These are phyloP conservation scores for Xylaria telfairii DNA, from an alignment of 495 filamentous ascomycete genomes.

Conservation along the genomic window DNA sequence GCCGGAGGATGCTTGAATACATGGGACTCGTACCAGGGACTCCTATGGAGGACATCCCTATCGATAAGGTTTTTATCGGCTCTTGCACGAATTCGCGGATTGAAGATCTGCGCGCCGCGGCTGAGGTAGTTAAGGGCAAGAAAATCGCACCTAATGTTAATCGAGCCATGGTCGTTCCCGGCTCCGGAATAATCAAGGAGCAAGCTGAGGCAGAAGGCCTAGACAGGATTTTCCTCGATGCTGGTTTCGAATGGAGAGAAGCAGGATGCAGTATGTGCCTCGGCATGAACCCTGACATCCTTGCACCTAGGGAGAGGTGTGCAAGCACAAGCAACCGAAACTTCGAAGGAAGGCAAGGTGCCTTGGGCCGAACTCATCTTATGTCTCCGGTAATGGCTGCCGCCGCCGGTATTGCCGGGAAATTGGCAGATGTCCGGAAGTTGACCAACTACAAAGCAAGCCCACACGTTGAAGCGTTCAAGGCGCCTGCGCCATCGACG, in stretches of 20 bases:
- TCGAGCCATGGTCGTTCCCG: slow-evolving; percentile 94
- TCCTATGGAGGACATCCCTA: slow-evolving; percentile 83
- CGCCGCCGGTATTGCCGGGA: slow-evolving; percentile 86
- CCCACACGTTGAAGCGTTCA: slow-evolving; percentile 52
- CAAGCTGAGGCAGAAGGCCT: slow-evolving; percentile 92
- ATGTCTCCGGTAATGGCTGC: slow-evolving; percentile 98
- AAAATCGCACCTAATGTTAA: slow-evolving; percentile 87
- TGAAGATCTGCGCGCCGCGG: slow-evolving; percentile 91
- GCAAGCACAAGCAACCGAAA: slow-evolving; percentile 97
- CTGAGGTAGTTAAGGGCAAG: slow-evolving; percentile 81
- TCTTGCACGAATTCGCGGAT: slow-evolving; percentile 98
- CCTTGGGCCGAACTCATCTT: slow-evolving; percentile 89
- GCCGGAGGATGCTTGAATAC: slow-evolving; percentile 85
- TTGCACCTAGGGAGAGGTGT: slow-evolving; percentile 91
- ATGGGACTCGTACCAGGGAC: slow-evolving; percentile 91
- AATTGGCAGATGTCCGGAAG: slow-evolving; percentile 88
- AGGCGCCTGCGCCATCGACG: slow-evolving; percentile 37
- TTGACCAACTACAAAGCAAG: slow-evolving; percentile 66
- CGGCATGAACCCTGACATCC: slow-evolving; percentile 98
- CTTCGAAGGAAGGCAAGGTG: slow-evolving; percentile 96
- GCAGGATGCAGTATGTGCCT: slow-evolving; percentile 98
- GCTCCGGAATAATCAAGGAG: slow-evolving; percentile 91
- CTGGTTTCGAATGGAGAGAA: slow-evolving; percentile 97
- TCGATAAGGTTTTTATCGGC: slow-evolving; percentile 98
- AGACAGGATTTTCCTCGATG: slow-evolving; percentile 87